Conservation (phyloP, 2,329 filamentous ascomycete genomes). For the Cladobotryum mycophilum region DNA sequence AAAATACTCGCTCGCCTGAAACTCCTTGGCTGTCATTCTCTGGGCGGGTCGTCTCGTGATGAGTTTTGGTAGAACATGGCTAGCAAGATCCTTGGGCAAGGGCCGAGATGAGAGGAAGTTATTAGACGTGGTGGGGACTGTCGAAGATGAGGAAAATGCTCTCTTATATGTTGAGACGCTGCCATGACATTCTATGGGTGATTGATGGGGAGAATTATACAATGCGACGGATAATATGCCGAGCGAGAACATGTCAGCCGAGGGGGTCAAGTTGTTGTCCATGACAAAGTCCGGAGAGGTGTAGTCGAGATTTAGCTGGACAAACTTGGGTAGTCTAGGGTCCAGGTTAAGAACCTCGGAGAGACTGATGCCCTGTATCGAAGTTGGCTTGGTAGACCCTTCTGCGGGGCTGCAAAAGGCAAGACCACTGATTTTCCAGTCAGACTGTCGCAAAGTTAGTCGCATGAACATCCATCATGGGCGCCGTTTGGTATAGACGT, state of each 20-base stretch:
- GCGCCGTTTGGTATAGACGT: conserved; percentile 23
- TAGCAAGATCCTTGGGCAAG: conserved; percentile 70
- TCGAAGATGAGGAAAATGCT: conserved; percentile 70
- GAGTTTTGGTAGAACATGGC: conserved; percentile 72
- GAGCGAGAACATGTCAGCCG: conserved; percentile 89
- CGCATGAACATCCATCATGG: not conserved
- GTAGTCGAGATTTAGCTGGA: conserved; percentile 89
- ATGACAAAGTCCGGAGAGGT: conserved; percentile 91
- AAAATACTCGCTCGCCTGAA: conserved; percentile 93
- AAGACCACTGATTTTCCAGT: conserved; percentile 98
- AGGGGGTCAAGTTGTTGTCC: conserved; percentile 76
- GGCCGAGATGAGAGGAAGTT: conserved; percentile 76
- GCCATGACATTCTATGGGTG: conserved; percentile 75
- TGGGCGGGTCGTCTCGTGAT: conserved; percentile 85
- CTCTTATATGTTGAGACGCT: conserved; percentile 82
- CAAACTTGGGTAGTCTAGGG: conserved; percentile 68
- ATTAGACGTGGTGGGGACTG: conserved; percentile 72
- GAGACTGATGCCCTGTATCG: conserved; percentile 72
- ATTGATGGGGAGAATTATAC: conserved; percentile 90
- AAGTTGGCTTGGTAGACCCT: conserved; percentile 65
- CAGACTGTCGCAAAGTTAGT: conserved; percentile 54
- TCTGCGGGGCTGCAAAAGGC: conserved; percentile 80
- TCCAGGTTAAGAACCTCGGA: conserved; percentile 82
- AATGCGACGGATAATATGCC: conserved; percentile 82
- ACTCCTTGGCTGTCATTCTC: conserved; percentile 79